phyloP scores from a whole-genome alignment of 768 basidiomycete species.

The Tephrocybe sp. region DNA sequence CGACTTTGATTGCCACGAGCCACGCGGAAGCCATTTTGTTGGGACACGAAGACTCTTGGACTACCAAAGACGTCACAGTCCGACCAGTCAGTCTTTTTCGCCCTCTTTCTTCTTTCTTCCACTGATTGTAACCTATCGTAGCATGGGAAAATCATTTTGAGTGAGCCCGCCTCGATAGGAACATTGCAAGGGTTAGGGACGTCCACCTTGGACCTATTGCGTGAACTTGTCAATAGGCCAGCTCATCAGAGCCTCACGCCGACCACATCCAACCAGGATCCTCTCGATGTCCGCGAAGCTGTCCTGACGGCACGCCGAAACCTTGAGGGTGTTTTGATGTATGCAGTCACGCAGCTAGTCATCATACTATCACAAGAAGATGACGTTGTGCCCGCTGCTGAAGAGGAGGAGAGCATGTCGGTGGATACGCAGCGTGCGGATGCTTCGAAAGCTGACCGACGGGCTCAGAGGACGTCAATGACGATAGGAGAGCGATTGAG shows the following conservation, averaged over 20 bases:
- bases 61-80: slow-evolving; percentile 63
- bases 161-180: slow-evolving; percentile 82
- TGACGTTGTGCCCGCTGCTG: slow-evolving; percentile 43
- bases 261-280: slow-evolving; percentile 25
- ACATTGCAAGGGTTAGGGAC: slow-evolving; percentile 86
- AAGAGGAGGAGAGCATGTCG: slow-evolving; percentile 43
- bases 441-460: slow-evolving; percentile 27
- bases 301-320: slow-evolving; percentile 57
- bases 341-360: slow-evolving; percentile 74
- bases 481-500: slow-evolving; percentile 65
- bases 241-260: slow-evolving; percentile 52
- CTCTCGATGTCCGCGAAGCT: slow-evolving; percentile 58
- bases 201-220: slow-evolving; percentile 71
- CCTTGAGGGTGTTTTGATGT: slow-evolving; percentile 68
- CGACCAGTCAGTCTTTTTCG: slow-evolving; percentile 52
- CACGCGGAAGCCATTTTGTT: slow-evolving; percentile 67
- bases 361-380: slow-evolving; percentile 80
- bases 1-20: slow-evolving; percentile 69
- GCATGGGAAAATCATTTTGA: slow-evolving; percentile 84
- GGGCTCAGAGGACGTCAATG: slow-evolving; percentile 43
- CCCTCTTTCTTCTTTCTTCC: neutral
- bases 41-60: slow-evolving; percentile 71
- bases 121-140: slow-evolving; percentile 27
- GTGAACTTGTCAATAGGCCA: slow-evolving; percentile 63
- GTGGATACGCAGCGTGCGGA: slow-evolving; percentile 34